Evolutionary conservation across 306 rosid species (phyloP), one percentile per base, ranked within the genome.

Genomic region (Cucurbita pepo): DNA sequence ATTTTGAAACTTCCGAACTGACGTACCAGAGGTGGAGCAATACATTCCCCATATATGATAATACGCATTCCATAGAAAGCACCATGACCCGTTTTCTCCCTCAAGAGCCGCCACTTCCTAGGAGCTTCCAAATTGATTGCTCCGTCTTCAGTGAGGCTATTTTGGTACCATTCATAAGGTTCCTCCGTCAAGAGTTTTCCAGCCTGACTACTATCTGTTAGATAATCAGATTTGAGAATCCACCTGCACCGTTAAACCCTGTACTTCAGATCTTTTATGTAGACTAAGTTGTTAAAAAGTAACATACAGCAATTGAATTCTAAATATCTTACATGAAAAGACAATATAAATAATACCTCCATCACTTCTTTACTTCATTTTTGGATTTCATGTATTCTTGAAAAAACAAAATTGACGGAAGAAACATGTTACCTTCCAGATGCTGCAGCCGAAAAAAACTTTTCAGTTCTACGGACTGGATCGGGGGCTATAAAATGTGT

Each of bases 111-210:
- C 96, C 97, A 94, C 79, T 85, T 94, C 80, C 99, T 87, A 6
- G 99, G 99, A 76, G 99, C 99, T 83, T 91, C 97, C 85, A 94
- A 77, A 82, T 85, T 88, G 70, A 91, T 86, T 19, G 95, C 85
- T 52, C 97, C 95, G 79, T 94, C 97, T 79, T 88, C 96, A 51
- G 80, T 89, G 55, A 91, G 91, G 78, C 95, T 92, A 25, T 78
- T 86, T 65, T 78, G 72, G 88, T 91, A 77, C 97, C 99, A 94
- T 82, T 94, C 99, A 70, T 89, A 87, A 77, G 95, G 85, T 75
- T 91, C 95, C 86, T 91, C 99, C 14, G 69, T 66, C 83, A 89
- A 72, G 54, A 94, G 74, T 36, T 80, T 80, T 77, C 95, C 92
- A 30, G 83, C 96, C 81, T 85, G 81, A 75, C 50, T 80, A 79